phyloP scores from a whole-genome alignment of 192 early-diverging fungal genomes.

The Linderina pennispora region DNA sequence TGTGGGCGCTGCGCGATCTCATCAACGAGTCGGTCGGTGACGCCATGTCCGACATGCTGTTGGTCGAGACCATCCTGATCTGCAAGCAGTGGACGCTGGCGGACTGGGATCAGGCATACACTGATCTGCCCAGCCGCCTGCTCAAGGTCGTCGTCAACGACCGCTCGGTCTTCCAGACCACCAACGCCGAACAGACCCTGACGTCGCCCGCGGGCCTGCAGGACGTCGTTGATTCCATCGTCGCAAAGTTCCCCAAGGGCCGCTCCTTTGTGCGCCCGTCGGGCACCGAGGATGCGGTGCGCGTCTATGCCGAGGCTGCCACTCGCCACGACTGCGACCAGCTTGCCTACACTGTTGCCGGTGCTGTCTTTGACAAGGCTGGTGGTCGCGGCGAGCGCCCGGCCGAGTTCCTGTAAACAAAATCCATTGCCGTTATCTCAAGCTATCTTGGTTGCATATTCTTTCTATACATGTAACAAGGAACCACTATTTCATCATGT shows the following conservation, averaged over 20 bases:
- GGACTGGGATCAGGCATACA: constrained; percentile 91
- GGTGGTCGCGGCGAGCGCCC: constrained; percentile 88
- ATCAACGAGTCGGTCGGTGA: constrained; percentile 99
- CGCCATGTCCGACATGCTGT: constrained; percentile 93
- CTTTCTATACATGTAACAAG: too few relatives aligned
- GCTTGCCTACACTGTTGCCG: constrained; percentile 80
- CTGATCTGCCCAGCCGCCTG: constrained; percentile 89
- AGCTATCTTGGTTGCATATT: too few relatives aligned
- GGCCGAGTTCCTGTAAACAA: constrained; percentile 30
- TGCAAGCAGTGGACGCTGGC: constrained; percentile 72
- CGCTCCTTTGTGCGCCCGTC: constrained; percentile 97
- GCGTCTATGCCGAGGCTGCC: constrained; percentile 98
- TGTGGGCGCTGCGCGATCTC: constrained; percentile 81
- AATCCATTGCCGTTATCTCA: background rate
- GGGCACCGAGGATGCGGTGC: constrained; percentile 98
- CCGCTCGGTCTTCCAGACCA: constrained; percentile 86
- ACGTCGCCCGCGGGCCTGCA: constrained; percentile 85
- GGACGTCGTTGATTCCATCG: constrained; percentile 72
- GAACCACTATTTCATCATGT: too few relatives aligned
- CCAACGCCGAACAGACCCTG: constrained; percentile 93
- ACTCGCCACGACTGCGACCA: constrained; percentile 85
- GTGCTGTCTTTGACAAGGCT: constrained; percentile 88
- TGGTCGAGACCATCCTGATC: constrained; percentile 89
- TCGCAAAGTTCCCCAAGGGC: constrained; percentile 77
- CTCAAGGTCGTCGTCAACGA: constrained; percentile 93